Percentiles rank a stretch among this genome's conserved stretches.
These are phyloP conservation scores for Neurospora sp. DNA, from an alignment of 495 filamentous ascomycete species.

Conservation along the genomic window DNA sequence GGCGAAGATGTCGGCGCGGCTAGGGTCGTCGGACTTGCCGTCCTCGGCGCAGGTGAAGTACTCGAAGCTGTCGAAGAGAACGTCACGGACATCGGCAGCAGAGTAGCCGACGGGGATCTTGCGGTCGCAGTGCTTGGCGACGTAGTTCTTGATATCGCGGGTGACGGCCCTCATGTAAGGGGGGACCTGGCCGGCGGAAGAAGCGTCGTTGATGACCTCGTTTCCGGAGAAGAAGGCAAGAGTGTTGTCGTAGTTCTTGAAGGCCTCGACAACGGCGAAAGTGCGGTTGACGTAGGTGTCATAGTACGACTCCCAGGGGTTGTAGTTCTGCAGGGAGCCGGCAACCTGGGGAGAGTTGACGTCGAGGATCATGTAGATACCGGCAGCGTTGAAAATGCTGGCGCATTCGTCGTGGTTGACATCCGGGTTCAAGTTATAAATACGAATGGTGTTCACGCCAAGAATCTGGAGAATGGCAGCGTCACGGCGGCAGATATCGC, in stretches of 20 bases:
- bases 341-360: conserved; percentile 85
- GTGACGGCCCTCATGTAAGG: conserved; percentile 73
- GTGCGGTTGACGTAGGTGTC: conserved; percentile 67
- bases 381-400: conserved; percentile 74
- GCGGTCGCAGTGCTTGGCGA: conserved; percentile 39
- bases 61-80: conserved; percentile 67
- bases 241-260: conserved; percentile 86
- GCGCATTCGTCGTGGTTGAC: conserved; percentile 83
- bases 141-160: conserved; percentile 71
- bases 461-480: conserved; percentile 85
- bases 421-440: conserved; percentile 82
- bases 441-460: conserved; percentile 78
- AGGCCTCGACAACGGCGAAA: conserved; percentile 85
- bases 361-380: conserved; percentile 60
- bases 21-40: conserved; percentile 52
- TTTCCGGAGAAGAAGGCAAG: conserved; percentile 91
- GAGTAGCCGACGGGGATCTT: conserved; percentile 47
- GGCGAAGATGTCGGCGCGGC: conserved; percentile 77
- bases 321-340: conserved; percentile 60
- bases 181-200: conserved; percentile 42
- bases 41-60: conserved; percentile 76
- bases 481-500: conserved; percentile 71
- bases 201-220: conserved; percentile 75
- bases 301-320: conserved; percentile 66
- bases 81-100: conserved; percentile 79